These are phyloP conservation scores for Vitis hybrid DNA, from an alignment of 177 flowering plant species.

Conservation along the genomic window DNA sequence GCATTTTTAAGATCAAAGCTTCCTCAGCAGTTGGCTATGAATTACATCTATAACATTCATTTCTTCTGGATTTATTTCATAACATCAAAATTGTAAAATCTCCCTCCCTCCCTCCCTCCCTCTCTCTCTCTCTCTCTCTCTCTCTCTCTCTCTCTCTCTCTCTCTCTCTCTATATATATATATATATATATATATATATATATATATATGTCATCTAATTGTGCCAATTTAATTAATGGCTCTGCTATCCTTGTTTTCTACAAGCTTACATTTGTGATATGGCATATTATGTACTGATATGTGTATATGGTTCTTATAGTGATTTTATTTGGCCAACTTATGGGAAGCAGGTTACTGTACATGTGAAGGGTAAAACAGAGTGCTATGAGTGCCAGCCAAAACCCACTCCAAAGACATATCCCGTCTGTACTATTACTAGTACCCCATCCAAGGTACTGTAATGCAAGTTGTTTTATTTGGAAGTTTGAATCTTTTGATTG, in stretches of 20 bases:
- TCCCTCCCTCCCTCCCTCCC: too few relatives aligned
- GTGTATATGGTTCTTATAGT: conserved; percentile 11
- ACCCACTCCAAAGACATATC: conserved; percentile 92
- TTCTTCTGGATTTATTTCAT: too few relatives aligned
- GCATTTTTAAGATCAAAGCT: too few relatives aligned
- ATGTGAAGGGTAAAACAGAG: conserved; percentile 88
- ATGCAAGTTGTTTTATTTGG: background rate
- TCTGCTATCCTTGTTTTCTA: background rate
- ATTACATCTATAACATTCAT: too few relatives aligned
- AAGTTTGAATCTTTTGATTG: background rate
- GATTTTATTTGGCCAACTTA: conserved; percentile 7
- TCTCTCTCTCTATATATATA: too few relatives aligned
- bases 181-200: too few relatives aligned
- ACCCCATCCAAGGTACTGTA: conserved; percentile 90
- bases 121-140: too few relatives aligned
- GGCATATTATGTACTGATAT: conserved; percentile 6
- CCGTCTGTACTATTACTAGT: conserved; percentile 99
- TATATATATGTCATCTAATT: background rate
- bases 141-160: too few relatives aligned
- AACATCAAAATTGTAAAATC: too few relatives aligned
- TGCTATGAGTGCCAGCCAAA: conserved; percentile 98
- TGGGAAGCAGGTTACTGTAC: conserved; percentile 81
- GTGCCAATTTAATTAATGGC: background rate
- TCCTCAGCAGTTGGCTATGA: too few relatives aligned
- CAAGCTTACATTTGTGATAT: background rate